Evolutionary conservation across 768 basidiomycete genomes (phyloP).

Genomic region (Tylopilus felleus): DNA sequence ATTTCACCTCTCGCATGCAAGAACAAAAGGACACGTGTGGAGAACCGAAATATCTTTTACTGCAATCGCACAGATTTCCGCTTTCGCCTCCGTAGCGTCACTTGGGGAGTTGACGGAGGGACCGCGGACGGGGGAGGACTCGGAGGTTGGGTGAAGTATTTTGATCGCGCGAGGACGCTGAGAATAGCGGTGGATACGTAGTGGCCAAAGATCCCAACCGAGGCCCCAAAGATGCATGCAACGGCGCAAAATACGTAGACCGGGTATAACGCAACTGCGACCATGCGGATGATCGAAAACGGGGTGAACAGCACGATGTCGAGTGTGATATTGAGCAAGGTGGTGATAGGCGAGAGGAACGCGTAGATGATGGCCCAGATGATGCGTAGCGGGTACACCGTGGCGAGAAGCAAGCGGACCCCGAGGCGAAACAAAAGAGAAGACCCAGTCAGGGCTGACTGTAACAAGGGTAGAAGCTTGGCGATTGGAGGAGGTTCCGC

Average conservation of each 20-base stretch:
- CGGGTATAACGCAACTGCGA: slow-evolving; percentile 48
- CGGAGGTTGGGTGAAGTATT: slow-evolving; percentile 8
- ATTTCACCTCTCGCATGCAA: background rate
- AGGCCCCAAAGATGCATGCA: slow-evolving; percentile 49
- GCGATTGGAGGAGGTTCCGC: slow-evolving; percentile 24
- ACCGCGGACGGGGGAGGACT: background rate
- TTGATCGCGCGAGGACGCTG: slow-evolving; percentile 10
- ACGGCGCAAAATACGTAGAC: slow-evolving; percentile 55
- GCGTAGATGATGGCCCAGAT: slow-evolving; percentile 33
- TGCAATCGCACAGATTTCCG: slow-evolving; percentile 23
- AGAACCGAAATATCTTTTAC: slow-evolving; percentile 4
- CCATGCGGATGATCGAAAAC: slow-evolving; percentile 35
- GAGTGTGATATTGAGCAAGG: slow-evolving; percentile 39
- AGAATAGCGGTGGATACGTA: slow-evolving; percentile 17
- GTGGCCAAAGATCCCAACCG: slow-evolving; percentile 42
- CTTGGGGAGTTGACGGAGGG: slow-evolving; percentile 9
- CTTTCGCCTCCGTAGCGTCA: slow-evolving; percentile 20
- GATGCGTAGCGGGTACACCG: slow-evolving; percentile 18
- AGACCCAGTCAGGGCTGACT: slow-evolving; percentile 1
- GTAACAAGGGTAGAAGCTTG: slow-evolving; percentile 21
- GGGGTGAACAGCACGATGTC: slow-evolving; percentile 47
- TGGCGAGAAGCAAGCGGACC: slow-evolving; percentile 8
- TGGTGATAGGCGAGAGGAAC: slow-evolving; percentile 46
- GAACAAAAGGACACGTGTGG: background rate
- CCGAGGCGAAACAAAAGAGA: slow-evolving; percentile 17